Evolutionary conservation across 805 yeast genomes (phyloP), one percentile per base, ranked within the genome.

Genomic region (Clavispora phyllophila): DNA sequence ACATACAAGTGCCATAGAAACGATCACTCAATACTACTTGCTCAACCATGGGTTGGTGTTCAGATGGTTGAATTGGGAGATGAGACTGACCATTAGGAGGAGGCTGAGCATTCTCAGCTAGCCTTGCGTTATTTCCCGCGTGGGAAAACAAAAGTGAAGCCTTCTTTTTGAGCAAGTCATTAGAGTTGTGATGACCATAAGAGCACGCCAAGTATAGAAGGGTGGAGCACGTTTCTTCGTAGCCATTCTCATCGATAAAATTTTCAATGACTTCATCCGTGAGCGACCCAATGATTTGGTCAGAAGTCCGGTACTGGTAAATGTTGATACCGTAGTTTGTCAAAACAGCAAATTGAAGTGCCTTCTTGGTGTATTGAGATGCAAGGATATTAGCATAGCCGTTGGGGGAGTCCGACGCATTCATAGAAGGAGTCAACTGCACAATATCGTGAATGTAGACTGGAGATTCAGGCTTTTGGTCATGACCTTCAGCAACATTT

Each of bases 21-120:
- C 96, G 72, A 53, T 96, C 95, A 63, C 96, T 87, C 46, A 93
- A 73, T 24, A 86, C 79, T n/a, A 91, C 96, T 59, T 82, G 83
- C 49, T 82, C 86, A 39, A 83, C 72, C 28, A 76, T 55, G 39
- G 55, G 76, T 59, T 51, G 74, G 47, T 52, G 50, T 6, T 60
- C 63, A 32, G 43, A 57, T 36, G 40, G 53, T 28, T 39, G 55
- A 29, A 43, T 48, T 31, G 36, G 52, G 27, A 37, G 44, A 27
- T 42, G 46, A 44, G 43, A 26, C 18, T 40, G 17, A 41, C 53
- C 33, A 44, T 34, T 19, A 54, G 61, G 23, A 47, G 53, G 37
- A 44, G 57, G 14, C 28, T 34, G 17, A 5, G 22, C 12, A 17
- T 47, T 53, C 25, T 63, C 66, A 3, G 60, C 46, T 28, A 68